Conservation (phyloP, 805 yeast genomes). For the Wickerhamiella australiensis region DNA sequence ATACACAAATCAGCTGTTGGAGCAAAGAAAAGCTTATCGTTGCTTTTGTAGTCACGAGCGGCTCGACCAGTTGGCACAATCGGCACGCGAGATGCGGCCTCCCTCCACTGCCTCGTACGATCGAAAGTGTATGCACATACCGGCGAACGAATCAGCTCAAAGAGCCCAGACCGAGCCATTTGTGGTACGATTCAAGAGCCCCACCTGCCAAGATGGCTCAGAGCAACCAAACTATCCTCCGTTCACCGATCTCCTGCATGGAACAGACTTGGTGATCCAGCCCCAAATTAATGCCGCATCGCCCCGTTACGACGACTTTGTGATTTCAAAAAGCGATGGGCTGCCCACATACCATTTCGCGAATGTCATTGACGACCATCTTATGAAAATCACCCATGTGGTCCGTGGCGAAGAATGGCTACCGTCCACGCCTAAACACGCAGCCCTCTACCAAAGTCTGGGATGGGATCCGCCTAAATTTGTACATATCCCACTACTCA, state of each 20-base stretch:
- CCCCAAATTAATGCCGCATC: slow-evolving; percentile 64
- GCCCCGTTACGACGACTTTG: slow-evolving; percentile 77
- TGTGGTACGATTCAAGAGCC: slow-evolving; percentile 68
- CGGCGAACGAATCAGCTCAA: slow-evolving; percentile 33
- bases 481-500: slow-evolving; percentile 81
- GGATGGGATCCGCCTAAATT: slow-evolving; percentile 75
- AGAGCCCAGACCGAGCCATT: slow-evolving; percentile 29
- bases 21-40: slow-evolving; percentile 62
- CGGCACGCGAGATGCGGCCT: slow-evolving; percentile 65
- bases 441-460: slow-evolving; percentile 73
- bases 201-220: slow-evolving; percentile 30
- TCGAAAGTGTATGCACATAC: slow-evolving; percentile 51
- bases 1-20: slow-evolving; percentile 46
- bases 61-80: slow-evolving; percentile 49
- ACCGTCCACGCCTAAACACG: slow-evolving; percentile 88
- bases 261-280: slow-evolving; percentile 51
- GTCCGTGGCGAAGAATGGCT: slow-evolving; percentile 98
- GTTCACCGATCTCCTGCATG: slow-evolving; percentile 68
- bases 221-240: slow-evolving; percentile 38
- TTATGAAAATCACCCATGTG: slow-evolving; percentile 88
- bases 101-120: slow-evolving; percentile 91
- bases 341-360: slow-evolving; percentile 96
- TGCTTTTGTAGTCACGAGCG: slow-evolving; percentile 81
- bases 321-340: slow-evolving; percentile 83
- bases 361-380: slow-evolving; percentile 86